These are phyloP conservation scores for Leccinum angustisporum DNA, from an alignment of 1,284 basidiomycete genomes.

Conservation along the genomic window DNA sequence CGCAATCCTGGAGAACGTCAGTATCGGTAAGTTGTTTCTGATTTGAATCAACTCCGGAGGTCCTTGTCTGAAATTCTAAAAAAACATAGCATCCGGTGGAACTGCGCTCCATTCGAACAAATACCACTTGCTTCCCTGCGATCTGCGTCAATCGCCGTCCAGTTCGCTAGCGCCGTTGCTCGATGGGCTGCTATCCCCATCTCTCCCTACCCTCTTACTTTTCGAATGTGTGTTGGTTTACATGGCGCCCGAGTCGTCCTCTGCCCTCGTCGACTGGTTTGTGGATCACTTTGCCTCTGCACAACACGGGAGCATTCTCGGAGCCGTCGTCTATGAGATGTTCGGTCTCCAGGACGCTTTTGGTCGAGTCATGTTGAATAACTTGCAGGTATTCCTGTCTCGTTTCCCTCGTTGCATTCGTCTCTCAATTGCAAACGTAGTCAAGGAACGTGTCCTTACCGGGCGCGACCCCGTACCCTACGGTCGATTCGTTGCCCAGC, in stretches of 20 bases:
- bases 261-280: slow-evolving; percentile 75
- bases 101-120: slow-evolving; percentile 58
- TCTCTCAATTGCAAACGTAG: not conserved
- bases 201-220: slow-evolving; percentile 76
- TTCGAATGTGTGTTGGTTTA: slow-evolving; percentile 95
- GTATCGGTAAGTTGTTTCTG: slow-evolving; percentile 39
- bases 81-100: slow-evolving; percentile 58
- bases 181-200: slow-evolving; percentile 52
- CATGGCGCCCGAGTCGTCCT: slow-evolving; percentile 63
- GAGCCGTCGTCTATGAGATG: slow-evolving; percentile 84
- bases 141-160: slow-evolving; percentile 60
- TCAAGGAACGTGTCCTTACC: slow-evolving; percentile 48
- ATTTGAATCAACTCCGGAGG: not conserved
- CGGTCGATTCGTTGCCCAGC: slow-evolving; percentile 48
- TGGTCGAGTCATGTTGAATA: slow-evolving; percentile 75
- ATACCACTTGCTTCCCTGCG: slow-evolving; percentile 78
- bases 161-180: slow-evolving; percentile 43
- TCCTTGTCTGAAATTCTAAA: slow-evolving; percentile 29
- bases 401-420: not conserved
- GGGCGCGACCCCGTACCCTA: slow-evolving; percentile 61
- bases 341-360: slow-evolving; percentile 82
- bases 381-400: not conserved
- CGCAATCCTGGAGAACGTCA: slow-evolving; percentile 44
- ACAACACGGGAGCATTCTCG: slow-evolving; percentile 33
- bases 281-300: slow-evolving; percentile 48